These are phyloP conservation scores for Chaetomium olivaceum DNA, from an alignment of 2,329 filamentous ascomycete genomes.

Conservation along the genomic window DNA sequence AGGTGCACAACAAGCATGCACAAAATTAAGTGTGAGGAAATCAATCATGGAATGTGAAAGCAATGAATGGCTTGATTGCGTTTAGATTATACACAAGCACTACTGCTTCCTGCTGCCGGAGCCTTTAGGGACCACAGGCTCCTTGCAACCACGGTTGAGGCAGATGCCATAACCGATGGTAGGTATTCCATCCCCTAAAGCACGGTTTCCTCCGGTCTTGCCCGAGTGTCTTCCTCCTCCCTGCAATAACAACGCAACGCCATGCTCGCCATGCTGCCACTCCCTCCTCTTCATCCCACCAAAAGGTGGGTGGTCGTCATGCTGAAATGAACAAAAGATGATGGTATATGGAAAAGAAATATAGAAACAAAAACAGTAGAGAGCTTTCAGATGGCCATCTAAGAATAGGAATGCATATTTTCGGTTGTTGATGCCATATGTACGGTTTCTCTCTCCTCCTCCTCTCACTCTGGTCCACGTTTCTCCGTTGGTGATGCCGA, in stretches of 20 bases:
- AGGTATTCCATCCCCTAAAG: neutral
- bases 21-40: neutral
- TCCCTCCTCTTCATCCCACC: neutral
- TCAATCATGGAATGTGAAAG: neutral
- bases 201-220: neutral
- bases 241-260: slow-evolving; percentile 16
- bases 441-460: slow-evolving; percentile 17
- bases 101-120: neutral
- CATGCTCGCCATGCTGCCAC: slow-evolving; percentile 12
- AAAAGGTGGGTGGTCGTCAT: neutral
- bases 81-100: slow-evolving; percentile 11
- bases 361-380: slow-evolving; percentile 11
- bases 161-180: neutral
- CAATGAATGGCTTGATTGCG: neutral
- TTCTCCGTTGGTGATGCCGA: neutral
- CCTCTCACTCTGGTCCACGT: slow-evolving; percentile 1
- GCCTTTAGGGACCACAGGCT: neutral
- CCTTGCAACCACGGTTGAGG: neutral
- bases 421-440: slow-evolving; percentile 17
- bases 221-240: neutral
- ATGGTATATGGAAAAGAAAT: slow-evolving; percentile 17
- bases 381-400: neutral
- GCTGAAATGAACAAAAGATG: slow-evolving; percentile 9
- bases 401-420: slow-evolving; percentile 14
- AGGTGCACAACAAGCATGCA: neutral